phyloP scores from a whole-genome alignment of 1,284 basidiomycete genomes.

The Serendipita sp. region DNA sequence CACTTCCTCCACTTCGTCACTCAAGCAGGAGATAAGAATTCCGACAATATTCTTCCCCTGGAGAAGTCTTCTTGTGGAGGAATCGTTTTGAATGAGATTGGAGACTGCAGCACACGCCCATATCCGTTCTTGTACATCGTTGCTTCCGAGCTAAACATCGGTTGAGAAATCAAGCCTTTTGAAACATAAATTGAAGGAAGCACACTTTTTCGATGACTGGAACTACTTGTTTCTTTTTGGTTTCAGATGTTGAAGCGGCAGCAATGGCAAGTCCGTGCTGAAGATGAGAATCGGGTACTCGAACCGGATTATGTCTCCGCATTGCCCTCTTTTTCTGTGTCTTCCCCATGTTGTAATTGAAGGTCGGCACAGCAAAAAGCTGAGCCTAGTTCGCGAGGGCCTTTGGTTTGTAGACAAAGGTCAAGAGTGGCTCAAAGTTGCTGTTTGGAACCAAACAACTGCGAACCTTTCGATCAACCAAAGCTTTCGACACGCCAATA shows the following conservation, averaged over 20 bases:
- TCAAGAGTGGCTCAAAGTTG: conserved; percentile 1
- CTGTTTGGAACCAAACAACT: not conserved
- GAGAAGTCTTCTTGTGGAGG: conserved; percentile 72
- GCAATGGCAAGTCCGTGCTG: conserved; percentile 49
- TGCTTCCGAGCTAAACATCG: conserved; percentile 47
- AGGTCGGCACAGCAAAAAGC: too few species aligned
- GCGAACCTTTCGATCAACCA: not conserved
- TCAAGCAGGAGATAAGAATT: conserved; percentile 65
- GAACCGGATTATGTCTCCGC: conserved; percentile 79
- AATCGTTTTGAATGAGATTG: conserved; percentile 78
- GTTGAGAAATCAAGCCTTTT: not conserved
- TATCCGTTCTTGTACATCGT: conserved; percentile 65
- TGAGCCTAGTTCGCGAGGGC: not conserved
- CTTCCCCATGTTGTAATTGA: conserved; percentile 57
- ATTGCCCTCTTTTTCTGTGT: conserved; percentile 68
- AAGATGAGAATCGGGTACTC: conserved; percentile 81
- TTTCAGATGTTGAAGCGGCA: conserved; percentile 51
- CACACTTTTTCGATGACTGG: conserved; percentile 77
- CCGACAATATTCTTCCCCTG: conserved; percentile 87
- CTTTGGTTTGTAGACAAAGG: not conserved
- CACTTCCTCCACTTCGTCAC: conserved; percentile 76
- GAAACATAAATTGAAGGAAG: conserved; percentile 6
- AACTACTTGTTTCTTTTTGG: conserved; percentile 62
- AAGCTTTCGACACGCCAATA: too few species aligned
- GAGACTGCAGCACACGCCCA: conserved; percentile 90